A percentile compares a stretch with the other conserved stretches of the same genome.
Conservation (phyloP, 805 yeast genomes). For the Clavispora santaluciae region DNA sequence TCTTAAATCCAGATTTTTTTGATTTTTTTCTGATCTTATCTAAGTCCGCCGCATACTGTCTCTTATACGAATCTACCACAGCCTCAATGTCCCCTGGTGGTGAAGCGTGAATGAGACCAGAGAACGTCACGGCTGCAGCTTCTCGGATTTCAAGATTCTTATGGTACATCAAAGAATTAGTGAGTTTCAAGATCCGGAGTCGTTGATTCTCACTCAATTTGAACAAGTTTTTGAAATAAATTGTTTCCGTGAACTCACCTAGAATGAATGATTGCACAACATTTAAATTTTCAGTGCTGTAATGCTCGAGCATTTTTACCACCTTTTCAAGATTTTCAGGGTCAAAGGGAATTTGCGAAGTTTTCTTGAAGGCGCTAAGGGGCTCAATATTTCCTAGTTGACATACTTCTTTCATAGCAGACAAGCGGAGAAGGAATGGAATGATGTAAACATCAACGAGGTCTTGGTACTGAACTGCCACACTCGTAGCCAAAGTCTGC, state of each 20-base stretch:
- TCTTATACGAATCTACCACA: conserved; percentile 37
- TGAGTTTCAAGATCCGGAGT: conserved; percentile 44
- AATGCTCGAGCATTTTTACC: conserved; percentile 38
- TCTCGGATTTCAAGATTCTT: conserved; percentile 71
- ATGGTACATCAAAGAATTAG: conserved; percentile 52
- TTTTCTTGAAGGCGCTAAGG: conserved; percentile 38
- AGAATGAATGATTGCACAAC: conserved; percentile 55
- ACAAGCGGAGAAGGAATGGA: conserved; percentile 64
- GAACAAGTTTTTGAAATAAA: conserved; percentile 66
- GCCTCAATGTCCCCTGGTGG: conserved; percentile 44
- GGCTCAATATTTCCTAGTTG: conserved; percentile 62
- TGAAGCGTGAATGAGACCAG: conserved; percentile 70
- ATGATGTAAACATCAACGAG: conserved; percentile 47
- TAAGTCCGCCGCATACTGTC: conserved; percentile 23
- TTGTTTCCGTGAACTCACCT: conserved; percentile 64
- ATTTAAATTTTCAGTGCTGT: conserved; percentile 27
- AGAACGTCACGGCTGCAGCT: conserved; percentile 65
- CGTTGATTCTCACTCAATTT: conserved; percentile 47
- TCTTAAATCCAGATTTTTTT: conserved; percentile 32
- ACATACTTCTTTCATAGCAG: conserved; percentile 74
- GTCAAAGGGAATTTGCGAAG: conserved; percentile 38
- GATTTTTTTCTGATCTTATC: conserved; percentile 42
- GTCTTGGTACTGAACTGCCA: conserved; percentile 49
- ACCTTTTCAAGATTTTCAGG: conserved; percentile 17
- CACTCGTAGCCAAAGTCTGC: conserved; percentile 49